Evolutionary conservation across 2,329 filamentous ascomycete genomes (phyloP), one percentile per base, ranked within the genome.

Genomic region (Alternaria viburni): DNA sequence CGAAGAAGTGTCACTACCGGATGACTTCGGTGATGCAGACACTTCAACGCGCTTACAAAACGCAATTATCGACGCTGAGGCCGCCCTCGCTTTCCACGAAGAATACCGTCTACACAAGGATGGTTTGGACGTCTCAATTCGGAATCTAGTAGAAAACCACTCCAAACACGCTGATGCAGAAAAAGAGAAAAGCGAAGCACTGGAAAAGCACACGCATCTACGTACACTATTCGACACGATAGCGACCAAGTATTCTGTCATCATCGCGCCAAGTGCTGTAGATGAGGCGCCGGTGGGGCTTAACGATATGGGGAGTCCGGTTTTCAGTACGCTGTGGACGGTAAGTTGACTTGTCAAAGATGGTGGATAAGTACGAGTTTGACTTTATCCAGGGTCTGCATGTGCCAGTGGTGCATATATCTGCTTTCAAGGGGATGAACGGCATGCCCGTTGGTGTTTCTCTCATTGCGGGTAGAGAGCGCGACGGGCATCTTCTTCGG

Each of bases 141-240:
- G 9, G 36, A 15, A 2, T 10, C 5, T 41, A 15, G 8, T 17
- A 41, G 15, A 41, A 10, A 41, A n/a, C 2, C 15, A 26, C 13
- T 26, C 23, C 0, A 9, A n/a, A 4, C 21, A 47, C 25, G 2
- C 21, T 17, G 45, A 15, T n/a, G 45, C 23, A n/a, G 45, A 26
- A n/a, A 26, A 8, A 10, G 1, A 5, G 1, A 23, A 2, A 26
- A n/a, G 4, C 0, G 7, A 15, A 5, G 32, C 45, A 0, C 8
- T 47, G 8, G 8, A 47, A 0, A 26, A 26, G 1, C 0, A 2
- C 6, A 3, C 45, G 0, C 21, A 15, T n/a, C 23, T 26, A 4
- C 45, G 45, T 11, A 10, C 15, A 1, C 3, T 7, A 6, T 47
- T 47, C 19, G 23, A 26, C 13, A 2, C 23, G 7, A 26, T 11